Base-by-base conservation (phyloP, 2,329 filamentous ascomycete species). In the Ophiocordyceps camponoti-rufipedis region DNA sequence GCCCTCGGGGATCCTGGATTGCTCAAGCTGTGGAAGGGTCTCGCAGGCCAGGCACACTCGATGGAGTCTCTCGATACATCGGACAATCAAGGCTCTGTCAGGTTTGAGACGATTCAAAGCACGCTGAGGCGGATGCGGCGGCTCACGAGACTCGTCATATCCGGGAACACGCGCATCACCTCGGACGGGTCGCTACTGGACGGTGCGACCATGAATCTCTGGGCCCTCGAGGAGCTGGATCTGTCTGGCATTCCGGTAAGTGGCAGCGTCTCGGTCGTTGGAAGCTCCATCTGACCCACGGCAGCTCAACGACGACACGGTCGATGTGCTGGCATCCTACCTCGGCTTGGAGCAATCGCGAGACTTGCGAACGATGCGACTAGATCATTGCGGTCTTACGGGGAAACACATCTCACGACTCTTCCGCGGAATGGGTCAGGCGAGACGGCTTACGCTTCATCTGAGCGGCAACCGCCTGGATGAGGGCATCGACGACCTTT, bases 381-480 rank as follows among this genome's bases (percentile, higher is more conserved):
- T 77, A 9, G 71, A 70, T 50, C 66, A 69, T 50, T 75, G 71
- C 48, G 68, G 70, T 4, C 62, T 77, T 35, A 70, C 64, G 1
- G 71, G 72, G 19, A 56, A 61, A 13, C 65, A 70, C 44, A 65
- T 71, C 5, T 71, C 69, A 1, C 63, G 65, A 6, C 59, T 77
- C 5, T 69, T 76, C 49, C 63, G 64, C 39, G 63, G 68, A 29
- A 67, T 75, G 58, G 70, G 71, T 2, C 58, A 63, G 29, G 62
- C 63, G 35, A 62, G 66, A 47, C 66, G 67, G 43, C 58, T 74
- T 39, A 66, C 69, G 28, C 57, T 75, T 3, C 62, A 65, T 33
- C 60, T 75, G 38, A 71, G 66, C 51, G 67, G 66, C 29, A 76
- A 74, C 50, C 69, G 67, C 2, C 58, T 77, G 4, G 73, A 76